These are phyloP conservation scores for Colletotrichum kahawae DNA, from an alignment of 2,329 filamentous ascomycete genomes.

Conservation along the genomic window DNA sequence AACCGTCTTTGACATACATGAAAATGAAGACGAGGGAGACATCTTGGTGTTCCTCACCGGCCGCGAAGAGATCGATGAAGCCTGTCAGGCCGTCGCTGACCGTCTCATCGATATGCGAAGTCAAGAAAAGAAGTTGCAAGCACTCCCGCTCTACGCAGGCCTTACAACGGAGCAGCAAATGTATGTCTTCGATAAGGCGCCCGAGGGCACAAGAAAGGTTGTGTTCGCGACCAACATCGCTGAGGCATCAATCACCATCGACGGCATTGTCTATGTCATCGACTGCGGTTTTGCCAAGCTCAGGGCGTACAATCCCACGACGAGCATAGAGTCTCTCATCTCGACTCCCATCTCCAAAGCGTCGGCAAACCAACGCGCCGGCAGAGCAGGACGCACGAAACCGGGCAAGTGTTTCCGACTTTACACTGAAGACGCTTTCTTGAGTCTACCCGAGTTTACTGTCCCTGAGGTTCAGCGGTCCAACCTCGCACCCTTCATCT, in stretches of 20 bases:
- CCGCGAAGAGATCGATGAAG: conserved; percentile 87
- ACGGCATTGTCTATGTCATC: conserved; percentile 88
- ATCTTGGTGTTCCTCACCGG: conserved; percentile 92
- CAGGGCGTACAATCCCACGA: conserved; percentile 81
- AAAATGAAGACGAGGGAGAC: conserved; percentile 80
- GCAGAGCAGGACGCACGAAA: conserved; percentile 85
- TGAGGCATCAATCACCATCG: conserved; percentile 93
- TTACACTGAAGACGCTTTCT: conserved; percentile 80
- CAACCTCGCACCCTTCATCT: conserved; percentile 84
- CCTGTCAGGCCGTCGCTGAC: conserved; percentile 71
- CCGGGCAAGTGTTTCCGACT: conserved; percentile 94
- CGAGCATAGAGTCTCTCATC: conserved; percentile 87
- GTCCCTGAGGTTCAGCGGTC: conserved; percentile 91
- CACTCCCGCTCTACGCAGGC: conserved; percentile 87
- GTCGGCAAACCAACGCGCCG: conserved; percentile 88
- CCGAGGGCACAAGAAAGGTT: conserved; percentile 85
- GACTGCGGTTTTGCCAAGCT: conserved; percentile 93
- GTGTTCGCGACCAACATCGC: conserved; percentile 96
- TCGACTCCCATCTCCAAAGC: conserved; percentile 86
- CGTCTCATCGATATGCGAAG: conserved; percentile 22
- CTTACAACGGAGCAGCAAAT: conserved; percentile 91
- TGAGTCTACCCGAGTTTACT: conserved; percentile 71
- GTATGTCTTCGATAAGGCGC: conserved; percentile 87
- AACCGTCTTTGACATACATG: conserved; percentile 87
- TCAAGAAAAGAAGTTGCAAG: conserved; percentile 64